phyloP scores from a whole-genome alignment of 1,139 yeast species.

The Lodderomyces beijingensis region DNA sequence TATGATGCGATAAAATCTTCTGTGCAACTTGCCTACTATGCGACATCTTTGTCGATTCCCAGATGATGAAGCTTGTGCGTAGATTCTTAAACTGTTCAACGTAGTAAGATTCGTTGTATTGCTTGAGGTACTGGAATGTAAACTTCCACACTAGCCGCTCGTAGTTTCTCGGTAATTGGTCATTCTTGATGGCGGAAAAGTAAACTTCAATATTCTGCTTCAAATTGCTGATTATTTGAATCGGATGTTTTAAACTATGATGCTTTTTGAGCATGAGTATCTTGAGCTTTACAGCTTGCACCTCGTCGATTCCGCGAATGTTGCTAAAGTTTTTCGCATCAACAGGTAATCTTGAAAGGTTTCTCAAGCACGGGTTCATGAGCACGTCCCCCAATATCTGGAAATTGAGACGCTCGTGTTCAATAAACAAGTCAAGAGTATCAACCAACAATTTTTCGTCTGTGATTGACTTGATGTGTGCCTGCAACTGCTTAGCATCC shows the following conservation, averaged over 20 bases:
- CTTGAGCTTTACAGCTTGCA: constrained; percentile 18
- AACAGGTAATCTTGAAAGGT: constrained; percentile 22
- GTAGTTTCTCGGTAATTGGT: constrained; percentile 30
- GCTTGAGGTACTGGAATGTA: constrained; percentile 31
- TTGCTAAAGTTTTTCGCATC: constrained; percentile 4
- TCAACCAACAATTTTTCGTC: constrained; percentile 25
- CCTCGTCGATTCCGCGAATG: constrained; percentile 3
- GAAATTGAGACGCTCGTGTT: constrained; percentile 24
- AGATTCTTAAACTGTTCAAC: constrained; percentile 21
- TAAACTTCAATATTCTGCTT: constrained; percentile 25
- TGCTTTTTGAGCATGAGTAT: constrained; percentile 34
- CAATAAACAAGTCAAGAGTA: constrained; percentile 22
- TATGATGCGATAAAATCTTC: constrained; percentile 15
- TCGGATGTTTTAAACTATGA: constrained; percentile 30
- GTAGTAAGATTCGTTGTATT: constrained; percentile 21
- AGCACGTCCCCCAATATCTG: constrained; percentile 25
- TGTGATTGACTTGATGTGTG: constrained; percentile 20
- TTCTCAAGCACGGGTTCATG: constrained; percentile 23
- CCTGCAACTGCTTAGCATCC: constrained; percentile 17
- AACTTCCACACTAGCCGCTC: constrained; percentile 44
- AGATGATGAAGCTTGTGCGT: constrained; percentile 33
- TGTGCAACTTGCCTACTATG: constrained; percentile 15
- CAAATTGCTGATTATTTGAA: constrained; percentile 28
- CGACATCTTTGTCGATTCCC: constrained; percentile 31
- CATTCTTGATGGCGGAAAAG: constrained; percentile 23